phyloP scores from a whole-genome alignment of 805 yeast genomes.

The Isabelozyma pseudorhagii region DNA sequence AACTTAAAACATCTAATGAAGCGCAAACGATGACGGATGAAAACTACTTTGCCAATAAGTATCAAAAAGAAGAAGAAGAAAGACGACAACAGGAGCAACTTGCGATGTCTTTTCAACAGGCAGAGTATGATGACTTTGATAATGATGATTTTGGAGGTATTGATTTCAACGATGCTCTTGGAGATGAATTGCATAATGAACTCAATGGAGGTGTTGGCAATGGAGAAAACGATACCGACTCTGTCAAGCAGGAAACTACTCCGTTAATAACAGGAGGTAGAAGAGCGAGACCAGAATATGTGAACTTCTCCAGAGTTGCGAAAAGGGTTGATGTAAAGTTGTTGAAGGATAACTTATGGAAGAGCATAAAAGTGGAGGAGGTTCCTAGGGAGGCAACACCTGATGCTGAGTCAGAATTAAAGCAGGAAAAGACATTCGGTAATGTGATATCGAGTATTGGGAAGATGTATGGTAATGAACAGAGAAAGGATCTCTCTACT shows the following conservation, averaged over 20 bases:
- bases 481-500: slow-evolving; percentile 40
- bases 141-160: slow-evolving; percentile 35
- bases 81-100: slow-evolving; percentile 35
- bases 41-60: slow-evolving; percentile 69
- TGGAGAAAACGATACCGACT: slow-evolving; percentile 7
- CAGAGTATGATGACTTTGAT: slow-evolving; percentile 38
- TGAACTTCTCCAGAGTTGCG: slow-evolving; percentile 41
- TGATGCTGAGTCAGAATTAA: slow-evolving; percentile 27
- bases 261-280: slow-evolving; percentile 18
- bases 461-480: slow-evolving; percentile 32
- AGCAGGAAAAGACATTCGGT: slow-evolving; percentile 24
- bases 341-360: slow-evolving; percentile 41
- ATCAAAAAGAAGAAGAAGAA: slow-evolving; percentile 39
- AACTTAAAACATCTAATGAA: slow-evolving; percentile 13
- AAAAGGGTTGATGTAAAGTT: slow-evolving; percentile 40
- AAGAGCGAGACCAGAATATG: slow-evolving; percentile 35
- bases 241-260: slow-evolving; percentile 8
- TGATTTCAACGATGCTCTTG: slow-evolving; percentile 44
- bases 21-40: slow-evolving; percentile 52
- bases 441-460: slow-evolving; percentile 33
- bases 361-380: slow-evolving; percentile 21
- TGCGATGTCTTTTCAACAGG: slow-evolving; percentile 37
- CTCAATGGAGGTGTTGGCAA: neutral
- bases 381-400: slow-evolving; percentile 20
- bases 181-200: slow-evolving; percentile 13